Base-by-base conservation (phyloP, 2,329 filamentous ascomycete species). In the Myriosclerotinia curreyana region DNA sequence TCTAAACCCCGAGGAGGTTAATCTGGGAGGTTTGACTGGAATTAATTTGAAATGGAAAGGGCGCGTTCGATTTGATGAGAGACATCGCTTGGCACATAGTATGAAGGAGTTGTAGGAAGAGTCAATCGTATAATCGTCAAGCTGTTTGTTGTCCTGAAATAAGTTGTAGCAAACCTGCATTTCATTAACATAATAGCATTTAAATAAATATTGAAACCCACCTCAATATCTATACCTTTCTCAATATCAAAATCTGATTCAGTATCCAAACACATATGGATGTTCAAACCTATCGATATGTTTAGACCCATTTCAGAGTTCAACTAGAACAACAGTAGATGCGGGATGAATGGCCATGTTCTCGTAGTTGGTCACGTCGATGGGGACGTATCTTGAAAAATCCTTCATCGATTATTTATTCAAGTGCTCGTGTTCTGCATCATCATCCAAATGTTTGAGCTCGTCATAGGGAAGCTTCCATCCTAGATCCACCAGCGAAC, bases 21-120 rank as follows among this genome's bases (percentile, higher is more conserved):
- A 17, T 50, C 6, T 50, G 44, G 40, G 22, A 28, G 56, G 56
- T 8, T 40, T 50, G 44, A 51, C 14, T 28, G 34, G 44, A 51
- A 38, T 60, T 22, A 50, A 50, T 50, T 9, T 60, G 22, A 50
- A 40, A 50, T 60, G 56, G 56, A 60, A 28, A 22, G 56, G 56
- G n/a, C 56, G 31, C 14, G 56, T 60, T 50, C 28, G 56, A 1
- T 60, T 60, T 40, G 34, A 28, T 40, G 42, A 25, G 7, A 40
- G 42, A 14, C 31, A 31, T 60, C 56, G 56, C 17, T 25, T 60
- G 42, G n/a, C 5, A 36, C 42, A 38, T 28, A 46, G 31, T 38
- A 28, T 60, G 6, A 31, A 60, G 44, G 56, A 38, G 22, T 36
- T 50, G 20, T 34, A 48, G 28, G 20, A 58, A 42, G 20, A 11